Base-by-base conservation (phyloP, 2,329 filamentous ascomycete genomes). In the Stachybotrys elegans region DNA sequence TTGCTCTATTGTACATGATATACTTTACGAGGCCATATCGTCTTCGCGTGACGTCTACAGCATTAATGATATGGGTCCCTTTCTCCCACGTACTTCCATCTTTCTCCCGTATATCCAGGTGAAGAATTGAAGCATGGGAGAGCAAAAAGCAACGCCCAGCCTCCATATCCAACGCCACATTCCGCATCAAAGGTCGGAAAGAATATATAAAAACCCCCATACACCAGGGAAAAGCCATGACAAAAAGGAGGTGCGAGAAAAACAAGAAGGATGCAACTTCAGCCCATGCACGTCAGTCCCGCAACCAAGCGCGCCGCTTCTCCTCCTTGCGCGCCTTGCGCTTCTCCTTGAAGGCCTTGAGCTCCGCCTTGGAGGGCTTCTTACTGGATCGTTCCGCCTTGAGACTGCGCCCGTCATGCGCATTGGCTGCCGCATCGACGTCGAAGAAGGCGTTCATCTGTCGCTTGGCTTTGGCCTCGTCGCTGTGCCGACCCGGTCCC, bases 361-460 rank as follows among this genome's bases (percentile, higher is more conserved):
- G 70, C 69, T 98, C 89, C 48, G 86, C 75, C 73, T 92, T 95
- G 45, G 72, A 85, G 20, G 92, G 75, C 67, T 88, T 90, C 77
- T 93, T 91, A 43, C 83, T 82, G 46, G 86, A 83, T 44, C 93
- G 78, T 72, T 98, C 93, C 2, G 90, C 93, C 68, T 92, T 94
- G 46, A 98, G 71, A 59, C 91, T 96, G 46, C 85, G 80, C 2
- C 93, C 93, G 55, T 95, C 85, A 59, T 98, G 91, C 46, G 81
- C 80, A 60, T 95, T 96, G 5, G 91, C 92, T 4, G 90, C 91
- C 5, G 90, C 88, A 63, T 97, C 91, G 35, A 96, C 91, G 61
- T 98, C 92, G 63, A 97, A 98, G 68, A 85, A 97, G 32, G 90
- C 88, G 59, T 88, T 87, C 86, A 97, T 86, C 69, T 97, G 93